Conservation (phyloP, 768 basidiomycete species). For the Podaxis sp. region DNA sequence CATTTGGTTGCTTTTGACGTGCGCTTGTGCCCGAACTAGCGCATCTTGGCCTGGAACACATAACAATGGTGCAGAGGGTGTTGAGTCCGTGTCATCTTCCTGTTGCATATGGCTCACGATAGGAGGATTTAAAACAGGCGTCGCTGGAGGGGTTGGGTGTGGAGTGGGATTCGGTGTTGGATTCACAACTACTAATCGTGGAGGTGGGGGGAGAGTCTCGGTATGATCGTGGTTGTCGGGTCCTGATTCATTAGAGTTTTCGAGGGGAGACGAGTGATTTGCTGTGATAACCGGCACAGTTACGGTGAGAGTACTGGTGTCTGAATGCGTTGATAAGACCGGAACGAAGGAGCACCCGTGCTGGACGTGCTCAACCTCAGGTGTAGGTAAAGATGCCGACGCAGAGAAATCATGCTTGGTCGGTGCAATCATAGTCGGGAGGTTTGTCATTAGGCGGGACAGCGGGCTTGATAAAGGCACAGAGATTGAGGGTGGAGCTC, state of each 20-base stretch:
- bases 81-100: neutral
- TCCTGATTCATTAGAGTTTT: neutral
- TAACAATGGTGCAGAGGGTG: neutral
- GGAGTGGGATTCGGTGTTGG: slow-evolving; percentile 76
- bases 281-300: slow-evolving; percentile 2
- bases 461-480: slow-evolving; percentile 2
- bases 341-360: neutral
- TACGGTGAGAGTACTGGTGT: neutral
- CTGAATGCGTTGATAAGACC: neutral
- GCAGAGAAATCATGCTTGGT: neutral
- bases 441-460: neutral
- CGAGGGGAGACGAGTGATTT: slow-evolving; percentile 1
- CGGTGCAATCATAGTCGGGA: neutral
- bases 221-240: neutral
- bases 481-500: neutral
- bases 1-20: neutral
- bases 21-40: neutral
- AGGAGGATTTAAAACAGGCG: slow-evolving; percentile 38
- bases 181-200: slow-evolving; percentile 64
- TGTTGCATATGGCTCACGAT: neutral
- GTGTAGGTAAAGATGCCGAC: slow-evolving; percentile 1
- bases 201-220: slow-evolving; percentile 25
- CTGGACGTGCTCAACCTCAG: slow-evolving; percentile 2
- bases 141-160: slow-evolving; percentile 75
- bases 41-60: slow-evolving; percentile 5